A percentile compares a stretch with the other conserved stretches of the same genome.
Conservation (phyloP, 208 protist species). For the Crithidia sp. region DNA sequence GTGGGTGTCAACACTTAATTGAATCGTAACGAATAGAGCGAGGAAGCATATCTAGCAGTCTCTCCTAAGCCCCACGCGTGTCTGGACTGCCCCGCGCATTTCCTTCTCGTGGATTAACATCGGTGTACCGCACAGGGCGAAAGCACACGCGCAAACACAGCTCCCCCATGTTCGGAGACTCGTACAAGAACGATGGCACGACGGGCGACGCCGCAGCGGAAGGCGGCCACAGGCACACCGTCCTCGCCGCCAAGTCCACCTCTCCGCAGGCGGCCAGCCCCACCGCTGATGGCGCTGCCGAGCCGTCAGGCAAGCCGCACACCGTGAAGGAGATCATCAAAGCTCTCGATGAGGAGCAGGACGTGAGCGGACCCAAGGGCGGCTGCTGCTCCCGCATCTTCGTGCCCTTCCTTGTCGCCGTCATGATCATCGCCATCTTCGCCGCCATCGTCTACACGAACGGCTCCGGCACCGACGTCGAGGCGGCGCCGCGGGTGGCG, state of each 20-base stretch:
- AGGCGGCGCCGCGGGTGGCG: slow-evolving; percentile 54
- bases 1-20: too few relatives aligned
- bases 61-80: too few relatives aligned
- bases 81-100: too few relatives aligned
- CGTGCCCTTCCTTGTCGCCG: slow-evolving; percentile 51
- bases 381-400: slow-evolving; percentile 77
- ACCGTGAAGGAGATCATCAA: slow-evolving; percentile 71
- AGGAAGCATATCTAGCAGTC: too few relatives aligned
- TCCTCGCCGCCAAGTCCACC: background rate
- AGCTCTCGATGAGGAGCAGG: slow-evolving; percentile 53
- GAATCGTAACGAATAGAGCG: too few relatives aligned
- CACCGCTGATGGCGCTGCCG: slow-evolving; percentile 4
- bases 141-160: background rate
- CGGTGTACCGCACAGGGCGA: too few relatives aligned
- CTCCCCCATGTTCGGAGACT: slow-evolving; percentile 45
- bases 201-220: slow-evolving; percentile 1
- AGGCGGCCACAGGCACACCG: background rate
- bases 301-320: slow-evolving; percentile 22
- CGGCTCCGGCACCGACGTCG: slow-evolving; percentile 38
- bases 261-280: background rate
- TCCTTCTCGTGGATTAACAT: too few relatives aligned
- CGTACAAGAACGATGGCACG: slow-evolving; percentile 33
- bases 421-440: slow-evolving; percentile 42
- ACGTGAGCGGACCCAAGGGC: slow-evolving; percentile 45
- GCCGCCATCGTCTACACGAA: slow-evolving; percentile 45